Evolutionary conservation across 306 rosid genomes (phyloP).

Genomic region (Fagus crenata): DNA sequence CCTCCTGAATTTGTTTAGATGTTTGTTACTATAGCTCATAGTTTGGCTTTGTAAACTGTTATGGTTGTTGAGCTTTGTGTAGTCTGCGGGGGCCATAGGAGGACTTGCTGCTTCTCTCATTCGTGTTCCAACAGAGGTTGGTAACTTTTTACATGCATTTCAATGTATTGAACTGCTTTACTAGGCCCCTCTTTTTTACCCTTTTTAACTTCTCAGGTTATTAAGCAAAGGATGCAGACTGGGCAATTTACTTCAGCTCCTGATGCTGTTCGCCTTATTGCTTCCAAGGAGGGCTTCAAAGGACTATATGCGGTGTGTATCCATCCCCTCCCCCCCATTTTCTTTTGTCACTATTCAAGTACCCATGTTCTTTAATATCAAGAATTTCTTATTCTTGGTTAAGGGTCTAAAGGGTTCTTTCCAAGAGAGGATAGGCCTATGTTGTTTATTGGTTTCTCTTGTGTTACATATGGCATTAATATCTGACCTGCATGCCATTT

Average conservation of each 20-base stretch:
- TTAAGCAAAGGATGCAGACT: constrained; percentile 97
- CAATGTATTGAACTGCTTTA: constrained; percentile 20
- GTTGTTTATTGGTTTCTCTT: neutral
- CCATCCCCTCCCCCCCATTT: constrained; percentile 8
- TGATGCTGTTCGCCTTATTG: constrained; percentile 78
- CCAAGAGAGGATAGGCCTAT: neutral
- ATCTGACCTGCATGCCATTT: neutral
- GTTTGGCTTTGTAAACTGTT: neutral
- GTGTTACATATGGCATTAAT: constrained; percentile 1
- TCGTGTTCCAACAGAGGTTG: constrained; percentile 99
- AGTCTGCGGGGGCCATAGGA: constrained; percentile 97
- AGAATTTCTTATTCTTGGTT: neutral
- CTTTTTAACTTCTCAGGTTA: constrained; percentile 59
- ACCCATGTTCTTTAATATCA: neutral
- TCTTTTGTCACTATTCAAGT: neutral
- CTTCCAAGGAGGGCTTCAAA: constrained; percentile 70
- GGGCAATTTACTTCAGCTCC: constrained; percentile 87
- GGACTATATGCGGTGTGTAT: constrained; percentile 83
- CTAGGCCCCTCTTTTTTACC: constrained; percentile 21
- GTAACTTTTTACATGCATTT: constrained; percentile 21
- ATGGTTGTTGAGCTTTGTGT: constrained; percentile 36
- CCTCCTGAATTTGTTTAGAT: constrained; percentile 6
- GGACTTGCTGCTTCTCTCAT: constrained; percentile 91
- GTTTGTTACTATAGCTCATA: neutral
- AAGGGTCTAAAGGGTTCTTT: constrained; percentile 1